Evolutionary conservation across 2,329 filamentous ascomycete genomes (phyloP).

Genomic region (Alternaria rosae): DNA sequence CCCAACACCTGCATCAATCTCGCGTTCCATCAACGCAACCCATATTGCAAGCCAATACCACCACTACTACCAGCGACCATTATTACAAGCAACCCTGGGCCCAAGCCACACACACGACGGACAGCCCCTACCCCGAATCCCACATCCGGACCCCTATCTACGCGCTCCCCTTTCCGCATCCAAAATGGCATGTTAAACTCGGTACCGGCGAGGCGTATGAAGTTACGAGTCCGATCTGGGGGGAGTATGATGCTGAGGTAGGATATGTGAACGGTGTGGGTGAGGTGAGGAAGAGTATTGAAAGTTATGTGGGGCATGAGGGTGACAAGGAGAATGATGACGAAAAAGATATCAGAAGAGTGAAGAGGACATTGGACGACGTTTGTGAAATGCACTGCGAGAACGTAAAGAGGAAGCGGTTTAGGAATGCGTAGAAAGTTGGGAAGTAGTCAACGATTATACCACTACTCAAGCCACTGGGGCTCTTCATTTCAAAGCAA

Average conservation of each 20-base stretch:
- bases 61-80: too few species aligned
- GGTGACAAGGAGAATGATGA: background rate
- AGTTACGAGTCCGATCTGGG: slow-evolving; percentile 14
- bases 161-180: slow-evolving; percentile 18
- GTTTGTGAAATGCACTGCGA: background rate
- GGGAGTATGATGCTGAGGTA: slow-evolving; percentile 8
- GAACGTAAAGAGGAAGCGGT: background rate
- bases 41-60: background rate
- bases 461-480: background rate
- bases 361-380: background rate
- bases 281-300: slow-evolving; percentile 16
- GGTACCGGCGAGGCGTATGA: slow-evolving; percentile 13
- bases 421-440: background rate
- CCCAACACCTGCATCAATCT: background rate
- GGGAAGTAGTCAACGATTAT: background rate
- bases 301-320: background rate
- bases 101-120: background rate
- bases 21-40: background rate
- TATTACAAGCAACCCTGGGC: background rate
- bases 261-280: background rate
- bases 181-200: slow-evolving; percentile 19
- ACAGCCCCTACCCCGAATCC: slow-evolving; percentile 19
- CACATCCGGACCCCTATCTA: slow-evolving; percentile 19
- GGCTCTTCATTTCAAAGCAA: background rate
- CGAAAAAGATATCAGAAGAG: background rate